These are phyloP conservation scores for Venturia oleaginea DNA, from an alignment of 2,329 filamentous ascomycete species.

Conservation along the genomic window DNA sequence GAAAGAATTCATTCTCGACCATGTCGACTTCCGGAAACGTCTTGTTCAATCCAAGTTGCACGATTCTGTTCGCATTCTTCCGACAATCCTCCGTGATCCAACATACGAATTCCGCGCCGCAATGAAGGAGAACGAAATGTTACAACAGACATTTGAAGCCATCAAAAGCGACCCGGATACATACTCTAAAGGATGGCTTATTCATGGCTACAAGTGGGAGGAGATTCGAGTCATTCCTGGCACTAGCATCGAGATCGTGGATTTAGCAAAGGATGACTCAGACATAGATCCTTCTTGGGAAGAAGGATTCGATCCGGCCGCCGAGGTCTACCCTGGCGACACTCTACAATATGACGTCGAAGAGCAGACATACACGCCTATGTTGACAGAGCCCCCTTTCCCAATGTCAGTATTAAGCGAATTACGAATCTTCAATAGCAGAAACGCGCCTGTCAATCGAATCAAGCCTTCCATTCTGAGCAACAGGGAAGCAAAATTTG, in stretches of 20 bases:
- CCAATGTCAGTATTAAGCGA: conserved; percentile 73
- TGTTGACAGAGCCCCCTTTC: conserved; percentile 67
- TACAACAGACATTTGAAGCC: not conserved
- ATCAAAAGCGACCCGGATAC: not conserved
- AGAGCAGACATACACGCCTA: conserved; percentile 66
- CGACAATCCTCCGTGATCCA: not conserved
- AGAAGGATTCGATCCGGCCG: conserved; percentile 37
- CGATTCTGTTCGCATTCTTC: not conserved
- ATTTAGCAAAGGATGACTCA: not conserved
- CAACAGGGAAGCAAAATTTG: not conserved
- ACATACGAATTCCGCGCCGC: not conserved
- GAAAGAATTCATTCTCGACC: conserved; percentile 1
- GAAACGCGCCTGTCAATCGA: not conserved
- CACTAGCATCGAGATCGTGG: conserved; percentile 39
- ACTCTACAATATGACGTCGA: conserved; percentile 71
- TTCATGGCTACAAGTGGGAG: conserved; percentile 24
- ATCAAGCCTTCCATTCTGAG: not conserved
- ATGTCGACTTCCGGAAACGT: not conserved
- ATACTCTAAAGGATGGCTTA: not conserved
- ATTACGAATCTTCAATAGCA: conserved; percentile 70
- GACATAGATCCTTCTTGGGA: conserved; percentile 32
- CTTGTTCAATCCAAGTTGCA: not conserved
- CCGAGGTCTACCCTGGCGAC: conserved; percentile 11
- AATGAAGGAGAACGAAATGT: not conserved
- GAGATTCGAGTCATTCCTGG: conserved; percentile 56